Conservation (phyloP, 352 stramenopile genomes). For the Pythium rhizo-oryzae region DNA sequence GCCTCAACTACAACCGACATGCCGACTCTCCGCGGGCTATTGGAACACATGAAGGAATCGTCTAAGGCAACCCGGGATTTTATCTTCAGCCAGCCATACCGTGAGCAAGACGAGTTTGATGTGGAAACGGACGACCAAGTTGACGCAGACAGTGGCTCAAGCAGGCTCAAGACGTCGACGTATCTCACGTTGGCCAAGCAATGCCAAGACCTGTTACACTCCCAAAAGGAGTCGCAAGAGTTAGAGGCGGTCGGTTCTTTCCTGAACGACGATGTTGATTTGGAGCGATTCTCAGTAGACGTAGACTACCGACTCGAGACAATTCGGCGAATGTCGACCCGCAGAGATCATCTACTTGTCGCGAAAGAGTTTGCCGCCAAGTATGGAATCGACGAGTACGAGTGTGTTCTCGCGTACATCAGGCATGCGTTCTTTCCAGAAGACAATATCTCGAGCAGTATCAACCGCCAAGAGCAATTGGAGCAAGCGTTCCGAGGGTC, state of each 20-base stretch:
- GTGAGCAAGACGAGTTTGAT: neutral
- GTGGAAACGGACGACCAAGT: neutral
- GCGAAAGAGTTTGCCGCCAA: slow-evolving; percentile 67
- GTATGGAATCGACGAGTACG: slow-evolving; percentile 66
- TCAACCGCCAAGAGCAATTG: slow-evolving; percentile 57
- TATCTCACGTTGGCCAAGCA: slow-evolving; percentile 36
- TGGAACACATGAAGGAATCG: slow-evolving; percentile 14
- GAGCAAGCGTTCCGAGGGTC: slow-evolving; percentile 61
- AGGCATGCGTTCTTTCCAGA: slow-evolving; percentile 40
- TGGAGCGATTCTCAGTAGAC: slow-evolving; percentile 56
- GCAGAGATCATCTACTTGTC: slow-evolving; percentile 46
- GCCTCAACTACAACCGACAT: neutral
- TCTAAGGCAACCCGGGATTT: slow-evolving; percentile 1
- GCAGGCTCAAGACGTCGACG: neutral
- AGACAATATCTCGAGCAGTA: neutral
- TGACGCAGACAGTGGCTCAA: too few species aligned
- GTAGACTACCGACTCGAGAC: slow-evolving; percentile 47
- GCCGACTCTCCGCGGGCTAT: neutral
- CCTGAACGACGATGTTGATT: slow-evolving; percentile 61
- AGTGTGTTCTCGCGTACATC: slow-evolving; percentile 70
- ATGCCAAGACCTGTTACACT: slow-evolving; percentile 51
- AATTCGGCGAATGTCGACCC: slow-evolving; percentile 56
- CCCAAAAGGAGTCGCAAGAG: slow-evolving; percentile 61
- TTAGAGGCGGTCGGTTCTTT: slow-evolving; percentile 66
- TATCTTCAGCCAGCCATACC: neutral